Evolutionary conservation across 2,329 filamentous ascomycete genomes (phyloP).

Genomic region (Cercospora sp.): DNA sequence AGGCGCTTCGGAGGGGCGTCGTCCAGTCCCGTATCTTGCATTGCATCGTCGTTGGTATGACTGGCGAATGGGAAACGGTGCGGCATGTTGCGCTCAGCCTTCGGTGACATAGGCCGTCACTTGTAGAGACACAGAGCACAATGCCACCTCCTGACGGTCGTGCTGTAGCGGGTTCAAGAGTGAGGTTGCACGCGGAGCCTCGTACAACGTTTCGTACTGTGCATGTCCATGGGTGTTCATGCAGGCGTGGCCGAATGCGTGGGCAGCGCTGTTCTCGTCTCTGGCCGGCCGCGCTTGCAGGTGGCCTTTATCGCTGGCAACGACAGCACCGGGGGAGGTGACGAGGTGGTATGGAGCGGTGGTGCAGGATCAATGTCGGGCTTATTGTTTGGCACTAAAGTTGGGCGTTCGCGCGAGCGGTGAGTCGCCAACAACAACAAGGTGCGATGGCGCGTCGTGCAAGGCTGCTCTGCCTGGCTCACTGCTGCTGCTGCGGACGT

Average conservation of each 20-base stretch:
- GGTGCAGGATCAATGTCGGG: constrained; percentile 4
- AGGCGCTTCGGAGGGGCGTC: constrained; percentile 23
- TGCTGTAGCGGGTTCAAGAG: constrained; percentile 7
- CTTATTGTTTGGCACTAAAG: neutral
- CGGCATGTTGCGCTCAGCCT: constrained; percentile 31
- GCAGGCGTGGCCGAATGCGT: constrained; percentile 8
- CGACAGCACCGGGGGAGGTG: neutral
- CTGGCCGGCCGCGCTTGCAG: constrained; percentile 2
- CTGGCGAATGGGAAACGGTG: constrained; percentile 36
- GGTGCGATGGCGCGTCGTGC: neutral
- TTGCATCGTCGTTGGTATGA: constrained; percentile 21
- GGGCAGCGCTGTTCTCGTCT: constrained; percentile 14
- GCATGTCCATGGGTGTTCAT: constrained; percentile 22
- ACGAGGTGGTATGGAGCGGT: constrained; percentile 1
- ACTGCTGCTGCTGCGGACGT: neutral
- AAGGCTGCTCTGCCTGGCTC: neutral
- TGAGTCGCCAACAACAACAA: neutral
- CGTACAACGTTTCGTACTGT: constrained; percentile 19
- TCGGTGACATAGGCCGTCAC: constrained; percentile 7
- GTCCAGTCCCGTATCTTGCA: constrained; percentile 31
- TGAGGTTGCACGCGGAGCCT: constrained; percentile 18
- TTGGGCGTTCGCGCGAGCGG: neutral
- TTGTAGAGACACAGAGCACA: constrained; percentile 13
- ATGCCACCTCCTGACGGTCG: neutral
- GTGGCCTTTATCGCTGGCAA: neutral